phyloP scores from a whole-genome alignment of 805 yeast genomes.

The Ogataea nonfermentans region DNA sequence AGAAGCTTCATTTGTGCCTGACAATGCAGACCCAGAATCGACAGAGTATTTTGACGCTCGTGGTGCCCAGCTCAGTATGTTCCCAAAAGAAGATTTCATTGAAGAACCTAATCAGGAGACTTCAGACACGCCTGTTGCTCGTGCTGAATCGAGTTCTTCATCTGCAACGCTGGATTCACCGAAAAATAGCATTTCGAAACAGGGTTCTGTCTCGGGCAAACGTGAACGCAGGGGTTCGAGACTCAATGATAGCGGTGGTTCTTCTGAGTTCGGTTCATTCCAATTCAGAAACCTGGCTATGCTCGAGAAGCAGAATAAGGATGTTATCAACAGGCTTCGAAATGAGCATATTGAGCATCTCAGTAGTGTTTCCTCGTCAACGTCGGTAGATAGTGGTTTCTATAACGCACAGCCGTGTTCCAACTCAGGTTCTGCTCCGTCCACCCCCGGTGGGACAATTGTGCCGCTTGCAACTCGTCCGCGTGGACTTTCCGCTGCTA shows the following conservation, averaged over 20 bases:
- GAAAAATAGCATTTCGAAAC: conserved; percentile 27
- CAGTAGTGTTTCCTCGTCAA: conserved; percentile 39
- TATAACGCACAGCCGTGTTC: conserved; percentile 21
- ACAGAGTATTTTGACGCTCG: conserved; percentile 90
- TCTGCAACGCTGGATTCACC: conserved; percentile 32
- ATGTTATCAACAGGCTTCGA: conserved; percentile 82
- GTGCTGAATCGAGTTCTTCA: conserved; percentile 27
- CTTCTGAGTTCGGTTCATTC: conserved; percentile 86
- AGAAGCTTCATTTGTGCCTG: conserved; percentile 83
- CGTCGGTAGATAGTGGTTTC: conserved; percentile 43
- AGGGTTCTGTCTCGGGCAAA: conserved; percentile 39
- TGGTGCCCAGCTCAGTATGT: conserved; percentile 74
- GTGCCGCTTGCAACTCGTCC: conserved; percentile 14
- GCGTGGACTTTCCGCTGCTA: conserved; percentile 20
- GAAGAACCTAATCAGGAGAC: conserved; percentile 23
- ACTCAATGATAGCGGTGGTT: conserved; percentile 57
- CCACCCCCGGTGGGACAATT: conserved; percentile 23
- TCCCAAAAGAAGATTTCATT: conserved; percentile 44
- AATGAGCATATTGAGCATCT: conserved; percentile 72
- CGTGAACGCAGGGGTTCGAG: conserved; percentile 74
- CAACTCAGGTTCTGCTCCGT: conserved; percentile 17
- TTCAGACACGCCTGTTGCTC: conserved; percentile 9
- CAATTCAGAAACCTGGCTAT: conserved; percentile 86
- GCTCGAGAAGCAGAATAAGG: conserved; percentile 90
- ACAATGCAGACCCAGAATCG: conserved; percentile 71